These are phyloP conservation scores for Ustilago xerochloae DNA, from an alignment of 1,284 basidiomycete species.

Conservation along the genomic window DNA sequence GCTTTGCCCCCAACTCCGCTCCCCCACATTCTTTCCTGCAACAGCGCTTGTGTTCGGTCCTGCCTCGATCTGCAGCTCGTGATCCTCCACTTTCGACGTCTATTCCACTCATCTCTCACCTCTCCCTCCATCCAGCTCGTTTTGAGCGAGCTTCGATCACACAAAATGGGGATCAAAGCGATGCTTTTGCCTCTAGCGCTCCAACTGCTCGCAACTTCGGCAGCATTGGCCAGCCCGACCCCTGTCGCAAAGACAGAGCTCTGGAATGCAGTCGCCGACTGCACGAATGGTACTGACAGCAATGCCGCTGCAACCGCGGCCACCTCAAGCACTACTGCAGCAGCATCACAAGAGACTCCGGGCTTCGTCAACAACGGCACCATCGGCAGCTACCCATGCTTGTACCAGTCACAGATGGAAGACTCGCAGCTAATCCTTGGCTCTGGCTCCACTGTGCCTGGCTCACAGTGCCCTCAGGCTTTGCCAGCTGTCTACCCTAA, in stretches of 20 bases:
- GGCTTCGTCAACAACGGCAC: slow-evolving; percentile 63
- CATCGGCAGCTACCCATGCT: slow-evolving; percentile 50
- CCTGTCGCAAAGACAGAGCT: slow-evolving; percentile 5
- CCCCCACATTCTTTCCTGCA: slow-evolving; percentile 14
- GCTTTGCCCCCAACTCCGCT: slow-evolving; percentile 21
- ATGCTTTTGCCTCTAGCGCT: slow-evolving; percentile 30
- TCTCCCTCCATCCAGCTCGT: slow-evolving; percentile 1
- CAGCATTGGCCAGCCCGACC: slow-evolving; percentile 22
- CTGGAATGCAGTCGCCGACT: slow-evolving; percentile 5
- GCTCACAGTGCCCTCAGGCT: slow-evolving; percentile 35
- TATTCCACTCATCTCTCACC: not conserved
- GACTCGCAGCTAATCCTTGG: slow-evolving; percentile 37
- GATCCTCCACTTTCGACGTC: slow-evolving; percentile 7
- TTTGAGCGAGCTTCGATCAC: not conserved
- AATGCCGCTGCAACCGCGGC: slow-evolving; percentile 9
- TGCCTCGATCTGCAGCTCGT: not conserved
- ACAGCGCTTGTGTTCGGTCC: not conserved
- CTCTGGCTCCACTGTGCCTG: slow-evolving; percentile 28
- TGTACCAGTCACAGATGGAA: slow-evolving; percentile 34
- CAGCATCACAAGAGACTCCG: slow-evolving; percentile 33
- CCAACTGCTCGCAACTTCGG: slow-evolving; percentile 30
- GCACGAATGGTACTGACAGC: slow-evolving; percentile 4
- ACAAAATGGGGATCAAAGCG: slow-evolving; percentile 20
- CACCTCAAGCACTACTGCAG: slow-evolving; percentile 11
- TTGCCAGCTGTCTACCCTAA: slow-evolving; percentile 53